A percentile compares a stretch with the other conserved stretches of the same genome.
Conservation (phyloP, 2,329 filamentous ascomycete genomes). For the Ceratocystis cacaofunesta region DNA sequence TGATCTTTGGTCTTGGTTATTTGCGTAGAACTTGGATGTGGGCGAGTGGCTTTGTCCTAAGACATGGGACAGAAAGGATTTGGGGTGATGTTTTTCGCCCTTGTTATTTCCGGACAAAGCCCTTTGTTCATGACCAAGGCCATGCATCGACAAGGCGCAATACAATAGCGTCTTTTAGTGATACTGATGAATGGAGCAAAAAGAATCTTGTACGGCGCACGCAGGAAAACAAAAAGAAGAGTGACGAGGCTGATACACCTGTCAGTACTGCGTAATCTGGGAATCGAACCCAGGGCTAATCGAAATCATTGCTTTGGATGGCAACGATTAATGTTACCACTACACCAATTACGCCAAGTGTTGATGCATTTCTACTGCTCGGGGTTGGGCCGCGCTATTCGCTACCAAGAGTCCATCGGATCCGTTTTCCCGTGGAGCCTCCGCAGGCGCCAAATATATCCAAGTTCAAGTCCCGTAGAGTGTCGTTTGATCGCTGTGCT, state of each 20-base stretch:
- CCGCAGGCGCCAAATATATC: no score
- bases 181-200: neutral
- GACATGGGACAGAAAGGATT: neutral
- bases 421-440: no score
- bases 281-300: conserved; percentile 6
- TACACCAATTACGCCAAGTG: neutral
- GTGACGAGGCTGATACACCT: neutral
- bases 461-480: no score
- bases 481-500: no score
- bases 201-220: neutral
- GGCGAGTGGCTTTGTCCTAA: no score
- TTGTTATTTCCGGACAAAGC: neutral
- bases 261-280: neutral
- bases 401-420: neutral
- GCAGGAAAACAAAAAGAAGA: neutral
- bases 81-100: neutral
- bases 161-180: neutral
- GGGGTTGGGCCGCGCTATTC: neutral
- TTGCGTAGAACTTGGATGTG: no score
- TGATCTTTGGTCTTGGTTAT: no score
- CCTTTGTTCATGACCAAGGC: neutral
- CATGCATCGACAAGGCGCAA: neutral
- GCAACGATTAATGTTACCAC: conserved; percentile 6
- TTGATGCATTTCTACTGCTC: neutral
- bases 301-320: neutral